Percentiles rank a stretch among this genome's conserved stretches.
phyloP scores from a whole-genome alignment of 306 rosid genomes.

The Hylodesmum podocarpum region DNA sequence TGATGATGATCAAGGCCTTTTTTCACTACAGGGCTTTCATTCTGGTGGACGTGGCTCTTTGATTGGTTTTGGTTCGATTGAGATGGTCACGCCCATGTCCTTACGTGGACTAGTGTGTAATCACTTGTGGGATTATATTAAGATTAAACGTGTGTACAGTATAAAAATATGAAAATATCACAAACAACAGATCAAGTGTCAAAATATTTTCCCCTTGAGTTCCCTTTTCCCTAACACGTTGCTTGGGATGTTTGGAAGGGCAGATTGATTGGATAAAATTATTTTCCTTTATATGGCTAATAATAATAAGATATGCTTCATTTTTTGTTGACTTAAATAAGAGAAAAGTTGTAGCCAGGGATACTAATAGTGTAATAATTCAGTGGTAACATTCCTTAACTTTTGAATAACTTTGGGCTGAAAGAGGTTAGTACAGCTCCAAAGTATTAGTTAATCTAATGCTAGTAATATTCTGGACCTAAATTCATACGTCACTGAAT shows the following conservation, averaged over 20 bases:
- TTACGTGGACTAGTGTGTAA: not conserved
- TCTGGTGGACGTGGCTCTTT: conserved; percentile 21
- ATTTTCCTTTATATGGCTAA: not conserved
- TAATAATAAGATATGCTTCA: too few species aligned
- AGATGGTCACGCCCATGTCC: not conserved
- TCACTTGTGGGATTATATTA: not conserved
- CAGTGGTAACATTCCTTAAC: not conserved
- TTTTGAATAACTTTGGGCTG: not conserved
- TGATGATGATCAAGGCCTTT: not conserved
- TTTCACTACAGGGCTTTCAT: not conserved
- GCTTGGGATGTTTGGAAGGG: not conserved
- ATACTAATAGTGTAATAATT: not conserved
- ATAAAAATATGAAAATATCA: not conserved
- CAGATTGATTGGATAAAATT: not conserved
- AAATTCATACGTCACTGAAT: not conserved
- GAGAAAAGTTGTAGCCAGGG: not conserved
- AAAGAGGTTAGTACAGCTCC: not conserved
- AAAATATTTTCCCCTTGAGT: not conserved
- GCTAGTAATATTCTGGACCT: not conserved
- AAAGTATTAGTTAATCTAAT: not conserved
- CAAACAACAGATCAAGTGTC: not conserved
- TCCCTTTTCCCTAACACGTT: not conserved
- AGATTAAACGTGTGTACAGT: not conserved
- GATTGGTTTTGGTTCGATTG: not conserved
- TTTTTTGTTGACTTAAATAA: too few species aligned